Evolutionary conservation across 2,329 filamentous ascomycete genomes (phyloP).

Genomic region (Amauroascus verrucosus): DNA sequence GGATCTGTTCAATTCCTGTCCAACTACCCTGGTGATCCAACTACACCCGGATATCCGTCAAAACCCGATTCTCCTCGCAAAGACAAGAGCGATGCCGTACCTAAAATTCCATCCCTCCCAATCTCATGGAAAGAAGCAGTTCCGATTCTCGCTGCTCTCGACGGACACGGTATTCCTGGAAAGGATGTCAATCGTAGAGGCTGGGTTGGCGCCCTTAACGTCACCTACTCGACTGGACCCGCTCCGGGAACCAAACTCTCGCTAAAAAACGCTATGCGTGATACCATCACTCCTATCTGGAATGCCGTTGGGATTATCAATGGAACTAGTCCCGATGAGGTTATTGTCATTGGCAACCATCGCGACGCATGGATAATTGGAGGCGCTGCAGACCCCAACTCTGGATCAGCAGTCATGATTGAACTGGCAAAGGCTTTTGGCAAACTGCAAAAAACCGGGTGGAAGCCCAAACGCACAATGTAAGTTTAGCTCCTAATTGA

Average conservation of each 20-base stretch:
- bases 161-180: constrained; percentile 26
- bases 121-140: constrained; percentile 25
- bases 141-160: constrained; percentile 25
- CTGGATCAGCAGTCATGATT: constrained; percentile 41
- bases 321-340: constrained; percentile 27
- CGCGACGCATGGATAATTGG: constrained; percentile 47
- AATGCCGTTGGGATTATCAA: constrained; percentile 24
- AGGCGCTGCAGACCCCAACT: constrained; percentile 45
- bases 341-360: constrained; percentile 44
- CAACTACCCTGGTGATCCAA: constrained; percentile 22
- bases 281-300: constrained; percentile 21
- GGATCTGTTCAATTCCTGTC: constrained; percentile 34
- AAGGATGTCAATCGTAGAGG: constrained; percentile 25
- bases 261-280: constrained; percentile 21
- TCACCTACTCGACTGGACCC: constrained; percentile 25
- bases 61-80: constrained; percentile 21
- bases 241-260: constrained; percentile 21
- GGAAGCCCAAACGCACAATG: constrained; percentile 45
- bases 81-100: constrained; percentile 22
- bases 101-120: constrained; percentile 28
- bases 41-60: constrained; percentile 27
- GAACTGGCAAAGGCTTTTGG: constrained; percentile 44
- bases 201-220: constrained; percentile 27
- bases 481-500: constrained; percentile 9
- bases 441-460: constrained; percentile 38